phyloP scores from a whole-genome alignment of 2,329 filamentous ascomycete genomes.

The Aspergillus clavatus region DNA sequence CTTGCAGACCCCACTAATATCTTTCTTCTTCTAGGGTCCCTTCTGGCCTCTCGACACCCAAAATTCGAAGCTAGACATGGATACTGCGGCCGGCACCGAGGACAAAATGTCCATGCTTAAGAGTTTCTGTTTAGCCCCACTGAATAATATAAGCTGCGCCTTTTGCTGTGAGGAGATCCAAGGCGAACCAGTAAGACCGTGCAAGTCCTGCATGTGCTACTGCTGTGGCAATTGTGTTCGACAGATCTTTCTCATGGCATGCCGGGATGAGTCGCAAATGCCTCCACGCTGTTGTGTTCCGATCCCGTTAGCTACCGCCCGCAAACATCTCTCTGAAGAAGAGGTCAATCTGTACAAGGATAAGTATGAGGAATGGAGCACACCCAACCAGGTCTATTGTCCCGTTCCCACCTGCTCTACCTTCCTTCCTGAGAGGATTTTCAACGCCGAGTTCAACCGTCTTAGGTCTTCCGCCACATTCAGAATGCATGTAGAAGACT shows the following conservation, averaged over 20 bases:
- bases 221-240: slow-evolving; percentile 12
- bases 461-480: not conserved
- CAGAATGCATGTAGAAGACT: not conserved
- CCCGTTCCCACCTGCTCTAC: slow-evolving; percentile 45
- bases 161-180: not conserved
- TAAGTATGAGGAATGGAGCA: slow-evolving; percentile 48
- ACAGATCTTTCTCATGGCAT: slow-evolving; percentile 40
- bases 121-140: not conserved
- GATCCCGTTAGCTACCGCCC: slow-evolving; percentile 41
- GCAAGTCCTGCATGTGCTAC: slow-evolving; percentile 1
- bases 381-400: slow-evolving; percentile 46
- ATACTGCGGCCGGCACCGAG: not conserved
- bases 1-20: not conserved
- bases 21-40: not conserved
- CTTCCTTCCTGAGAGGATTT: slow-evolving; percentile 41
- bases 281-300: slow-evolving; percentile 44
- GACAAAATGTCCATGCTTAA: not conserved
- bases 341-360: slow-evolving; percentile 37
- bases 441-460: slow-evolving; percentile 3
- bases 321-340: slow-evolving; percentile 30
- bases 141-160: not conserved
- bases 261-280: slow-evolving; percentile 39
- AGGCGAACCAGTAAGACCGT: not conserved
- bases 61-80: too few species aligned
- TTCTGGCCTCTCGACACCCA: too few species aligned